Evolutionary conservation across 495 filamentous ascomycete genomes (phyloP), one percentile per base, ranked within the genome.

Genomic region (Daldinia grandis): DNA sequence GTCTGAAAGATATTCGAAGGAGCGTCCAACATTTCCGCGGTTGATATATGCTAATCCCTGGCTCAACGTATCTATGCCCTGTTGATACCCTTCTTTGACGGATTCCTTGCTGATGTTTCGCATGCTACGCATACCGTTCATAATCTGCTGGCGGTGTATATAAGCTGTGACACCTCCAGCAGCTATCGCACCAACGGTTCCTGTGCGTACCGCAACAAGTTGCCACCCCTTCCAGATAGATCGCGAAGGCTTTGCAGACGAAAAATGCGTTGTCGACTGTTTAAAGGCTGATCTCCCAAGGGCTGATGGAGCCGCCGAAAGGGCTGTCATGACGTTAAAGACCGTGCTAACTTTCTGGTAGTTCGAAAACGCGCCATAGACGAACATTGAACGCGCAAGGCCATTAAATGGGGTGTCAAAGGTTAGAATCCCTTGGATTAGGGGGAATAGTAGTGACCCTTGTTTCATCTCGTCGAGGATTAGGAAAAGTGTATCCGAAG

Each of bases 321-420:
- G 70, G 0, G 80, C 86, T 69, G 84, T 86, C 75, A 96, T 86
- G 24, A 92, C 85, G 67, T 88, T 91, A 78, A 96, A 92, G 17
- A 94, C 92, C 0, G 86, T 82, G 28, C 86, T 87, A 35, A 92
- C 92, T 50, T 89, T 92, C 61, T 91, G 91, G 76, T 94, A 94
- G 65, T 98, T 94, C 4, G 87, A 91, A 79, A 97, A 93, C 27
- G 94, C 94, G 19, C 92, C 92, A 75, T 98, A 92, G 12, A 96
- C 94, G 17, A 98, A 90, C 37, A 98, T 93, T 19, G 91, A 90
- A 1, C 94, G 92, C 2, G 92, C 88, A 61, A 99, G 92, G 4
- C 95, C 94, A 24, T 98, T 87, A 73, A 90, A 97, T 0, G 95
- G 95, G 0, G 95, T 99, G 80, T 99, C 95, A 74, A 98, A 97